These are phyloP conservation scores for Protea cynaroides DNA, from an alignment of 164 flowering plant species.

Conservation along the genomic window DNA sequence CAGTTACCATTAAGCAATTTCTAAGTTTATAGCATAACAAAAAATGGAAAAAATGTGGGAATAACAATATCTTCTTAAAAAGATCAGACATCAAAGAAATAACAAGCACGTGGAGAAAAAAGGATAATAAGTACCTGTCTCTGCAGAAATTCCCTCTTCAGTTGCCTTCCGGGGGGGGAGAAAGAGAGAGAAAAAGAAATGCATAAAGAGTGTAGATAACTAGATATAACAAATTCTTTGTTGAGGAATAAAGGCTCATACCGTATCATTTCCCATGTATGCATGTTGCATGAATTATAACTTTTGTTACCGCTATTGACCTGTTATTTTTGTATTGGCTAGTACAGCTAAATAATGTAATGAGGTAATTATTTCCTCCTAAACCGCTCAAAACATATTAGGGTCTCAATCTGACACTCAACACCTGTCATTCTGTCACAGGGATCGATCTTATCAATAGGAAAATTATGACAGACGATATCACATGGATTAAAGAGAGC, in stretches of 20 bases:
- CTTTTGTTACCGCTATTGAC: no score
- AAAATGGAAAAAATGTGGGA: neutral
- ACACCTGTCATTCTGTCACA: neutral
- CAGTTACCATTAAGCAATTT: no score
- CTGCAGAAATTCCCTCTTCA: constrained; percentile 88
- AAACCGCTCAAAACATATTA: no score
- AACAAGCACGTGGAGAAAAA: neutral
- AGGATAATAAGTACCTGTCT: constrained; percentile 51
- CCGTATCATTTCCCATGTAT: no score
- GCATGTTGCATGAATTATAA: no score
- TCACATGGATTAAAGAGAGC: no score
- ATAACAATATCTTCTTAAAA: neutral
- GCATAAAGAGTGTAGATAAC: neutral
- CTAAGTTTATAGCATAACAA: neutral
- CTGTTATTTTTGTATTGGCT: no score
- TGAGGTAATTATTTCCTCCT: no score
- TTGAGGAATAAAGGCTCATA: no score
- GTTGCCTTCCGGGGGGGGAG: constrained; percentile 78
- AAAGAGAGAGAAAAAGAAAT: neutral
- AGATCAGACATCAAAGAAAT: neutral
- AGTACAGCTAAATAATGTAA: no score
- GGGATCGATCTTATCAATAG: neutral
- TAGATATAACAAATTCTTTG: no score
- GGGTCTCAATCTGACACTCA: neutral
- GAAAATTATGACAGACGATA: neutral